Evolutionary conservation across 2,329 filamentous ascomycete genomes (phyloP).

Genomic region (Plectosphaerella plurivora): DNA sequence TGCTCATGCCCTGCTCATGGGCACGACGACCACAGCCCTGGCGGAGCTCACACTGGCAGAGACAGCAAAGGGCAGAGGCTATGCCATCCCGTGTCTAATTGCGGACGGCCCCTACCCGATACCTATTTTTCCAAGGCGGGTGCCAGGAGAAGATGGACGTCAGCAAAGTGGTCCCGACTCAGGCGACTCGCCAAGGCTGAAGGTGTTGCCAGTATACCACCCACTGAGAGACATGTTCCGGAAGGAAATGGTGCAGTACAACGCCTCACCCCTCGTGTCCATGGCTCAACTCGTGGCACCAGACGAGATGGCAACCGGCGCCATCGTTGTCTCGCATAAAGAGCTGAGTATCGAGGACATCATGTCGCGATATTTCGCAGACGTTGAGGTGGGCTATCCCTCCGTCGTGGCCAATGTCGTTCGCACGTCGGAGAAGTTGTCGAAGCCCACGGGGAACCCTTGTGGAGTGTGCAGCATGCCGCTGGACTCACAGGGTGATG

Average conservation of each 20-base stretch:
- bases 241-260: slow-evolving; percentile 71
- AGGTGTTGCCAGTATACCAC: slow-evolving; percentile 56
- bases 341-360: slow-evolving; percentile 87
- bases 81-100: slow-evolving; percentile 74
- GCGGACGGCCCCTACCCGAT: slow-evolving; percentile 60
- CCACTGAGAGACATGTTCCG: slow-evolving; percentile 82
- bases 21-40: slow-evolving; percentile 81
- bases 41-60: slow-evolving; percentile 82
- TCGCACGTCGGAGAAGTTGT: slow-evolving; percentile 79
- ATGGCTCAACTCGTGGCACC: slow-evolving; percentile 40
- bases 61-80: slow-evolving; percentile 87
- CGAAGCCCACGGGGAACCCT: slow-evolving; percentile 35
- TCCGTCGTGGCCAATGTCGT: slow-evolving; percentile 95
- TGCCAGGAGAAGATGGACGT: background rate
- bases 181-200: background rate
- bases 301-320: slow-evolving; percentile 17
- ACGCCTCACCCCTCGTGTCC: slow-evolving; percentile 45
- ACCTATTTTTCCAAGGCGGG: slow-evolving; percentile 5
- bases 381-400: slow-evolving; percentile 80
- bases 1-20: slow-evolving; percentile 73
- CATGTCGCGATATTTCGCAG: slow-evolving; percentile 82
- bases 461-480: slow-evolving; percentile 70
- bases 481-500: slow-evolving; percentile 58
- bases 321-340: slow-evolving; percentile 57
- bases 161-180: background rate